These are phyloP conservation scores for Candida vartiovaarae DNA, from an alignment of 805 yeast species.

Conservation along the genomic window DNA sequence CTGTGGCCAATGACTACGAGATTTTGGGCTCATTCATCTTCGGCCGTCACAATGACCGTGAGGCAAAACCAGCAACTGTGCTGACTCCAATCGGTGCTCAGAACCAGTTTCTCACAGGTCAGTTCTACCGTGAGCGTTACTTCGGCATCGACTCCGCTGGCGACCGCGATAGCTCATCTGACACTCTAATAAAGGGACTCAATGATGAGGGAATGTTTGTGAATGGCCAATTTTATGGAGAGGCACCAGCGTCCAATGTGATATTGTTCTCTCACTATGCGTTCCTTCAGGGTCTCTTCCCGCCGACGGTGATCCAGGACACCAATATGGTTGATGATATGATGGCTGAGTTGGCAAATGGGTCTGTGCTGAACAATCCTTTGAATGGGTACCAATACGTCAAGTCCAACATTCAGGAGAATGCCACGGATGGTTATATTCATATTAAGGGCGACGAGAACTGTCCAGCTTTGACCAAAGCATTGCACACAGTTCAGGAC, in stretches of 20 bases:
- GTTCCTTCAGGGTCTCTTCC: constrained; percentile 42
- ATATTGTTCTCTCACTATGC: constrained; percentile 35
- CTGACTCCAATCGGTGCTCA: constrained; percentile 38
- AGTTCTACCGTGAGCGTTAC: constrained; percentile 36
- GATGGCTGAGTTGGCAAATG: constrained; percentile 33
- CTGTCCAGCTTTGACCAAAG: constrained; percentile 34
- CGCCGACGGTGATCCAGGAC: constrained; percentile 28
- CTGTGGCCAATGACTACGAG: constrained; percentile 3
- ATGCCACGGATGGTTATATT: constrained; percentile 30
- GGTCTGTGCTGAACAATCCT: constrained; percentile 32
- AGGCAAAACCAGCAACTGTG: constrained; percentile 36
- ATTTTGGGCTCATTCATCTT: constrained; percentile 35
- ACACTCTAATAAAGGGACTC: constrained; percentile 26
- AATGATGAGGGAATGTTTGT: constrained; percentile 30
- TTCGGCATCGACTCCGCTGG: constrained; percentile 27
- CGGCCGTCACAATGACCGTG: constrained; percentile 44
- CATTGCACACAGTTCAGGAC: constrained; percentile 25
- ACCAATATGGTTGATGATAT: constrained; percentile 16
- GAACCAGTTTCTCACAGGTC: constrained; percentile 32
- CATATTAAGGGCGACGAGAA: constrained; percentile 35
- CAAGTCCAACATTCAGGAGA: constrained; percentile 29
- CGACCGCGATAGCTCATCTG: constrained; percentile 20
- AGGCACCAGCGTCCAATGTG: constrained; percentile 28
- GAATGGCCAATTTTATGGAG: constrained; percentile 31
- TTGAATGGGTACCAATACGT: constrained; percentile 41